A percentile compares a stretch with the other conserved stretches of the same genome.
phyloP scores from a whole-genome alignment of 768 basidiomycete genomes.

The Trametes sanguinea region DNA sequence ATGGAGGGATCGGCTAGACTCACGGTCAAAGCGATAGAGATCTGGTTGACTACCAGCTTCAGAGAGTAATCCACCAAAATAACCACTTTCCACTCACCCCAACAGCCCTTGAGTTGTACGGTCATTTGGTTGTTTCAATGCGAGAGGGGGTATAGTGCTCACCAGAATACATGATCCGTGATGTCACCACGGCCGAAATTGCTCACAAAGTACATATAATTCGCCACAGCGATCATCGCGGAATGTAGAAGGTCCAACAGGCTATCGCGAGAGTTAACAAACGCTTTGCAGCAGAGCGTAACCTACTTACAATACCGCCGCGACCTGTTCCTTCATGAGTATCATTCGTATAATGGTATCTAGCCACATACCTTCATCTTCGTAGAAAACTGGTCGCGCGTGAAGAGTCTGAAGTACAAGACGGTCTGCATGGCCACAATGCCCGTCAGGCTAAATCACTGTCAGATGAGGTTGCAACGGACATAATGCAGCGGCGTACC shows the following conservation, averaged over 20 bases:
- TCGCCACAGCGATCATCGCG: conserved; percentile 24
- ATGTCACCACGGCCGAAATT: conserved; percentile 23
- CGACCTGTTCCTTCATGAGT: conserved; percentile 18
- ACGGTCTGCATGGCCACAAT: conserved; percentile 30
- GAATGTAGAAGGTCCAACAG: conserved; percentile 30
- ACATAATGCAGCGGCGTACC: conserved; percentile 17
- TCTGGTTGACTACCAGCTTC: neutral
- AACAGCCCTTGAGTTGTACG: conserved; percentile 1
- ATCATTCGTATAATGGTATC: neutral
- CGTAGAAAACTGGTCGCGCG: conserved; percentile 18
- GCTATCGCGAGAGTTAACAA: conserved; percentile 5
- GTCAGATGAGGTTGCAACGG: no score
- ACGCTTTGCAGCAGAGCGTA: neutral
- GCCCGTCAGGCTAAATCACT: conserved; percentile 25
- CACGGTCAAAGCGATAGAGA: conserved; percentile 28
- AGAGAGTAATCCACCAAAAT: neutral
- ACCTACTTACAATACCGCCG: conserved; percentile 20
- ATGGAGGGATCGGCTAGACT: neutral
- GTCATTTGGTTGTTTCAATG: no score
- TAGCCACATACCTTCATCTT: conserved; percentile 25
- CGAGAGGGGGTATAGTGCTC: neutral
- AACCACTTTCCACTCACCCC: conserved; percentile 8
- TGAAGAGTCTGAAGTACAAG: conserved; percentile 28
- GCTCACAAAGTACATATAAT: conserved; percentile 29
- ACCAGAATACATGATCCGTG: conserved; percentile 30